Base-by-base conservation (phyloP, 2,329 filamentous ascomycete species). In the Hypomyces rosellus region DNA sequence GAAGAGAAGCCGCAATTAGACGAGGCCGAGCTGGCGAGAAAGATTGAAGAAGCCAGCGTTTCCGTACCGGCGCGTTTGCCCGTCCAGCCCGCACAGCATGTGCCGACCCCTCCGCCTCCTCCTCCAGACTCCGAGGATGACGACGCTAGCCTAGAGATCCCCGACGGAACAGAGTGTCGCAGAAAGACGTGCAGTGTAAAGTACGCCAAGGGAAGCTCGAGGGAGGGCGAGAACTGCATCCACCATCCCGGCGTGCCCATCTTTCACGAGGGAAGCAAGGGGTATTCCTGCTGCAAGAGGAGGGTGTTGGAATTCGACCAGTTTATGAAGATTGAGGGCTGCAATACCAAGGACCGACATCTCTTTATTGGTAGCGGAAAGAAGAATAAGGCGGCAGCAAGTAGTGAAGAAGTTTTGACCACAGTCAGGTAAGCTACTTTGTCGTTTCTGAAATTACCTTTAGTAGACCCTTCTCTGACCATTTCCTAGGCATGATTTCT, bases 221-320 rank as follows among this genome's bases (percentile, higher is more conserved):
- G 88, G 57, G 82, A 86, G 33, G 80, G 75, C 1, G 91, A 96
- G 73, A 76, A 81, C 54, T 99, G 93, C 65, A 77, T 88, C 43
- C 85, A 95, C 64, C 93, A 99, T 69, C 91, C 93, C 0, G 93
- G 93, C 4, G 82, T 80, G 18, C 89, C 93, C 20, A 85, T 99
- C 58, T 99, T 99, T 73, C 93, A 99, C 68, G 93, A 99, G 74
- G 93, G 93, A 34, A 95, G 89, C 72, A 99, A 99, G 74, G 93
- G 93, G 1, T 99, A 93, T 78, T 90, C 84, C 53, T 99, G 93
- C 75, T 99, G 93, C 74, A 97, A 97, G 80, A 78, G 89, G 61
- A 81, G 90, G 36, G 93, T 99, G 51, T 73, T 99, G 52, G 93
- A 99, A 65, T 99, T 99, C 69, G 91, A 99, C 67, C 86, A 97